phyloP scores from a whole-genome alignment of 176 grass and related monocot genomes.

The Tillandsia leiboldiana region DNA sequence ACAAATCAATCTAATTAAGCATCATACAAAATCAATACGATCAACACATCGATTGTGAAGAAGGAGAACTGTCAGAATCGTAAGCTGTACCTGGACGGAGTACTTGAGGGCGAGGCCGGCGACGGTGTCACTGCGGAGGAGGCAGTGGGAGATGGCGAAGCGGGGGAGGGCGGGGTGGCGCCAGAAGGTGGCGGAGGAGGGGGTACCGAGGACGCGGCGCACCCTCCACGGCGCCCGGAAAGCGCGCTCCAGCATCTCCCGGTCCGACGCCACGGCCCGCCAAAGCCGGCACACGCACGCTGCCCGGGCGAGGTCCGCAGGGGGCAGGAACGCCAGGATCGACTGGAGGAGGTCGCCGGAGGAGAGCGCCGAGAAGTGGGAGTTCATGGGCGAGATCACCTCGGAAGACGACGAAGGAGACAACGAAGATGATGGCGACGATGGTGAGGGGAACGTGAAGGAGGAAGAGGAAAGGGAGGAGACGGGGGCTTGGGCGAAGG shows the following conservation, averaged over 20 bases:
- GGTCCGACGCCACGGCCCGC: slow-evolving; percentile 52
- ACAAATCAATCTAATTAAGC: background rate
- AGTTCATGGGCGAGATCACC: slow-evolving; percentile 29
- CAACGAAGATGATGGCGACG: background rate
- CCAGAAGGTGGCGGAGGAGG: slow-evolving; percentile 71
- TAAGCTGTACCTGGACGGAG: slow-evolving; percentile 49
- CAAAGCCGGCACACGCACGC: slow-evolving; percentile 84
- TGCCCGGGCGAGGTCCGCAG: slow-evolving; percentile 56
- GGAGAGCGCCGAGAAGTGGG: slow-evolving; percentile 29
- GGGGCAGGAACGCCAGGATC: slow-evolving; percentile 50
- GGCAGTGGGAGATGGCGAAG: slow-evolving; percentile 69
- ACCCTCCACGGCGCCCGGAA: slow-evolving; percentile 74
- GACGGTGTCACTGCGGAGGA: slow-evolving; percentile 59
- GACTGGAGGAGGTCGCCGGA: slow-evolving; percentile 57
- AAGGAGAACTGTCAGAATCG: background rate
- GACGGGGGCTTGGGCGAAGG: background rate
- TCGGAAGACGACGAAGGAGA: background rate
- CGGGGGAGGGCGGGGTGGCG: slow-evolving; percentile 35
- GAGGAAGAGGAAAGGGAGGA: background rate
- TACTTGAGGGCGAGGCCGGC: slow-evolving; percentile 74
- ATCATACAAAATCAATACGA: background rate
- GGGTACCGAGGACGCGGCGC: slow-evolving; percentile 42
- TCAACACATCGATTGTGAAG: background rate
- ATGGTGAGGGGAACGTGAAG: background rate
- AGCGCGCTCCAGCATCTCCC: slow-evolving; percentile 46